These are phyloP conservation scores for Phytophthora agathidicida DNA, from an alignment of 352 stramenopile species.

Conservation along the genomic window DNA sequence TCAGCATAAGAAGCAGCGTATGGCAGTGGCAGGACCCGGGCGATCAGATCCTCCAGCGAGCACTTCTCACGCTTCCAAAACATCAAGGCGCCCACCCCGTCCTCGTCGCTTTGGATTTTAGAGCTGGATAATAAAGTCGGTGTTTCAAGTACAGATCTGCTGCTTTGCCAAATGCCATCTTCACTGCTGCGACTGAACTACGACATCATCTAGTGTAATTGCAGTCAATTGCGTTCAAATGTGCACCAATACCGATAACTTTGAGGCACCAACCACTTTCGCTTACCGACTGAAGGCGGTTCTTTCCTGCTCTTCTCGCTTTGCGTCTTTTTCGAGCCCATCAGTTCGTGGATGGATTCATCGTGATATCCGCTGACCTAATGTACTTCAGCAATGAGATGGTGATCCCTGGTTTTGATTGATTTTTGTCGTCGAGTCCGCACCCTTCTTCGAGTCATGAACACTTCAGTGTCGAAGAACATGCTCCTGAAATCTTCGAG, in stretches of 20 bases:
- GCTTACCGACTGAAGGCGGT: too few species aligned
- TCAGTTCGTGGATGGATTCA: slow-evolving; percentile 28
- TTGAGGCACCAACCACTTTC: too few species aligned
- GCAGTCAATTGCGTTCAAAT: too few species aligned
- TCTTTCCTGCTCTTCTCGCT: too few species aligned
- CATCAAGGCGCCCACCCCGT: slow-evolving; percentile 60
- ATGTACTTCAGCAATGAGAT: slow-evolving; percentile 5
- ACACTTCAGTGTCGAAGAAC: slow-evolving; percentile 22
- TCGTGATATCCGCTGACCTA: slow-evolving; percentile 24
- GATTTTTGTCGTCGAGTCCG: slow-evolving; percentile 20
- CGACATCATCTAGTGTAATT: too few species aligned
- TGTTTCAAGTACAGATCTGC: too few species aligned
- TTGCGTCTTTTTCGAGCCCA: too few species aligned
- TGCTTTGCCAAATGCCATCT: too few species aligned
- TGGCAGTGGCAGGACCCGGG: slow-evolving; percentile 65
- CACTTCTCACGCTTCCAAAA: too few species aligned
- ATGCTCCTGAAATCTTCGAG: slow-evolving; percentile 25
- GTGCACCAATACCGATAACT: too few species aligned
- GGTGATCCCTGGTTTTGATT: slow-evolving; percentile 19
- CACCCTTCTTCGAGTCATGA: slow-evolving; percentile 12
- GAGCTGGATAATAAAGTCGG: too few species aligned
- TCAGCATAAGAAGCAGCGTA: slow-evolving; percentile 66
- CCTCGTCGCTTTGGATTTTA: slow-evolving; percentile 80
- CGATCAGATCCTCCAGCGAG: slow-evolving; percentile 28
- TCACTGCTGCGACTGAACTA: too few species aligned